Percentiles rank a stretch among this genome's conserved stretches.
Conservation (phyloP, 129 eudicot species). For the Mikania micrantha region DNA sequence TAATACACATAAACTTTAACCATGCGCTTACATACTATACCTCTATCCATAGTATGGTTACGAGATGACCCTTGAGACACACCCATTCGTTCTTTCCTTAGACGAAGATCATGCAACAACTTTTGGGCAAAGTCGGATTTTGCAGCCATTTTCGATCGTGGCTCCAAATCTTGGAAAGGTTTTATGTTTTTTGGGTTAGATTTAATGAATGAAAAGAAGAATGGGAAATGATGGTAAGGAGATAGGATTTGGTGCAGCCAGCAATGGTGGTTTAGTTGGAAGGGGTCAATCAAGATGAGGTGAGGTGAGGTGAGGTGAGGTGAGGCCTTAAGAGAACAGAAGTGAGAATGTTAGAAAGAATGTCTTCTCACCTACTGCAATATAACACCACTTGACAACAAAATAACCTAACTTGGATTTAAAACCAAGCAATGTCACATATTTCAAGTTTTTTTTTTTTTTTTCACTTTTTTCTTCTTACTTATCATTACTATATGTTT, state of each 20-base stretch:
- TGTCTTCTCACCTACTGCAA: constrained; percentile 6
- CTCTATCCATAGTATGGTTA: constrained; percentile 36
- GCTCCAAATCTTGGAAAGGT: background rate
- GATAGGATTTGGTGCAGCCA: constrained; percentile 18
- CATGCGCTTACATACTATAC: constrained; percentile 15
- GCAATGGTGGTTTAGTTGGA: constrained; percentile 12
- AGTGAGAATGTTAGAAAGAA: background rate
- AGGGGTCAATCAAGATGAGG: constrained; percentile 3
- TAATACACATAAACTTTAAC: background rate
- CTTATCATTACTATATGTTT: background rate
- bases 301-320: constrained; percentile 6
- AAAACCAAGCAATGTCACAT: background rate
- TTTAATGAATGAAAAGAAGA: background rate
- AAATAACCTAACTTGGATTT: background rate
- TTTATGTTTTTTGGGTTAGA: background rate
- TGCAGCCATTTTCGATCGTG: constrained; percentile 38
- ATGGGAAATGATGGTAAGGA: background rate
- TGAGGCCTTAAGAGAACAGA: background rate
- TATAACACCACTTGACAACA: background rate
- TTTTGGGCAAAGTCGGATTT: constrained; percentile 87
- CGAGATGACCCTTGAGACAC: constrained; percentile 42
- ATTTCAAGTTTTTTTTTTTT: background rate
- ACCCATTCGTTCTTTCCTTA: constrained; percentile 71
- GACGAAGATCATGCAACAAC: constrained; percentile 74
- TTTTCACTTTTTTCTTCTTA: background rate